These are phyloP conservation scores for Colletotrichum sp. DNA, from an alignment of 2,329 filamentous ascomycete genomes.

Conservation along the genomic window DNA sequence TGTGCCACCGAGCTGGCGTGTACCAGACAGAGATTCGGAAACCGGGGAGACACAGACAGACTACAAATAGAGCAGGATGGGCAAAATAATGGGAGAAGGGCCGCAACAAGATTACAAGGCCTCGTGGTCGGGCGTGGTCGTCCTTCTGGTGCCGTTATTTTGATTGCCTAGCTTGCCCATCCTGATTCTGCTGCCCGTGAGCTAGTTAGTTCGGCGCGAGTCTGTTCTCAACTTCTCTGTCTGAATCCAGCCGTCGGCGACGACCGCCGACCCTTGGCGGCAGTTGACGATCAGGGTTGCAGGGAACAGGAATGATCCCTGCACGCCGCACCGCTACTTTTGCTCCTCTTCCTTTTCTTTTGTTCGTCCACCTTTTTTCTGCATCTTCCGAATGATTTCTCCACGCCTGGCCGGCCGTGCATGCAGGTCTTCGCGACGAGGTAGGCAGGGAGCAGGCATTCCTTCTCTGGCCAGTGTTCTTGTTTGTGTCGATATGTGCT, in stretches of 20 bases:
- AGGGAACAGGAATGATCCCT: constrained; percentile 17
- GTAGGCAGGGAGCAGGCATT: background rate
- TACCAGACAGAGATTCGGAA: background rate
- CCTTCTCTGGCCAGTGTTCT: background rate
- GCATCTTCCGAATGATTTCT: constrained; percentile 8
- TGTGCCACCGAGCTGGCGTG: background rate
- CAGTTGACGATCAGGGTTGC: constrained; percentile 24
- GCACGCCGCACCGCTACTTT: constrained; percentile 20
- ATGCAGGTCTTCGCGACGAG: constrained; percentile 10
- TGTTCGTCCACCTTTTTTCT: constrained; percentile 15
- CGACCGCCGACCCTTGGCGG: constrained; percentile 22
- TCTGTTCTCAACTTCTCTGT: constrained; percentile 13
- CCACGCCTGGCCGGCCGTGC: constrained; percentile 12
- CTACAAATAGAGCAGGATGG: background rate
- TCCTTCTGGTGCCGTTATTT: constrained; percentile 11
- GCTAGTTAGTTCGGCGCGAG: constrained; percentile 4
- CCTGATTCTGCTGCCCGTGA: background rate
- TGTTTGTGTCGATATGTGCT: background rate
- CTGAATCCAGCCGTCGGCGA: constrained; percentile 9
- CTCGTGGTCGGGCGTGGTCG: background rate
- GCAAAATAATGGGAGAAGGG: background rate
- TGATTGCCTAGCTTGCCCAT: constrained; percentile 14
- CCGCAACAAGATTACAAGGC: constrained; percentile 12
- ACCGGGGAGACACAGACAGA: background rate
- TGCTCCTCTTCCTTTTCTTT: constrained; percentile 1